Evolutionary conservation across 1,139 yeast species (phyloP), one percentile per base, ranked within the genome.

Genomic region (Nakaseomyces sp.): DNA sequence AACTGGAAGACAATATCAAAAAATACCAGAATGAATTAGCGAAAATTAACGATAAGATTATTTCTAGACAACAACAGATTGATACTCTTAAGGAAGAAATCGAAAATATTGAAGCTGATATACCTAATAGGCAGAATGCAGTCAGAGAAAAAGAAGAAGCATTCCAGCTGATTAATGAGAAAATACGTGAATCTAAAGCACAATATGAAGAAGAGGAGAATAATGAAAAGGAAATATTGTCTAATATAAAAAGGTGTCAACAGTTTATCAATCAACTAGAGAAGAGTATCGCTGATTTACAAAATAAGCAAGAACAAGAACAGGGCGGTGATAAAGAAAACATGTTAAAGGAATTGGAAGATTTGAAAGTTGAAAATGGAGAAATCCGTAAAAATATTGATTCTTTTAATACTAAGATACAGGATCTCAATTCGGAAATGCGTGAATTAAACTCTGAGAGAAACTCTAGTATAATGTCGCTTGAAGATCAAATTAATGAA

Each of bases 221-320:
- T 42, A 52, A 65, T 56, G 41, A 53, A 20, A 49, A 51, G 7
- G 57, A 64, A 42, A 58, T 63, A 20, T 48, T 57, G 25, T 45
- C 48, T 7, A 69, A 67, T 37, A 64, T 71, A 4, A 47, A 52
- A 3, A 49, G 55, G 1, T 52, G 64, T 7, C 58, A 67, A 31
- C 51, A 53, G 6, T 64, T 59, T 36, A 63, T 74, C 6, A 44
- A 52, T 20, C 42, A 43, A 12, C 74, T 73, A 45, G 66, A 68
- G 43, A 58, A 56, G 26, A 65, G 68, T 43, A 63, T 76, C 12
- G 68, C 67, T 39, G 65, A 73, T 12, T 64, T 75, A 4, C 58
- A 59, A 47, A 61, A 57, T 12, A 54, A 58, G 13, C 39, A 65
- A 24, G 41, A 50, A 20, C 51, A 51, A 24, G 63, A 64, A 37